Conservation (phyloP, 805 yeast species). For the Starmera amethionina region DNA sequence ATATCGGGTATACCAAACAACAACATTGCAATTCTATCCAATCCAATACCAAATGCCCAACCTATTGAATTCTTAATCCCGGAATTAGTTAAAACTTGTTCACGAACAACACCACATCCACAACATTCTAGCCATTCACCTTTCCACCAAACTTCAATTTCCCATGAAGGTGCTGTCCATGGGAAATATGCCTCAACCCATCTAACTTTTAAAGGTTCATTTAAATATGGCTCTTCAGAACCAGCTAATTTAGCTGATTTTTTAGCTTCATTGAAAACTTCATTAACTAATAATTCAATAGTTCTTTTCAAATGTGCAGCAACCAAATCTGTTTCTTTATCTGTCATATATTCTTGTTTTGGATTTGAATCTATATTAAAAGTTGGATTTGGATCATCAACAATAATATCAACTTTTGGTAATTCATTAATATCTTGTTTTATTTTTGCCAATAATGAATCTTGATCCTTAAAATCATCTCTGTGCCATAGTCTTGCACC, state of each 20-base stretch:
- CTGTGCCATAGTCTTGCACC: constrained; percentile 86
- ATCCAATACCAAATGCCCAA: constrained; percentile 97
- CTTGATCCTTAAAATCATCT: constrained; percentile 21
- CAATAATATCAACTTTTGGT: constrained; percentile 60
- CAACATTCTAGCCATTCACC: constrained; percentile 97
- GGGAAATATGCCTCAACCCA: constrained; percentile 97
- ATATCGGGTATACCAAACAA: constrained; percentile 94
- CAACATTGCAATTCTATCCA: constrained; percentile 93
- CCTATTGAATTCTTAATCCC: constrained; percentile 64
- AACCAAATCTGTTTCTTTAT: constrained; percentile 56
- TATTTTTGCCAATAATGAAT: constrained; percentile 33
- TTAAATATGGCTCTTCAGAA: constrained; percentile 44
- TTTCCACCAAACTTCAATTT: constrained; percentile 97
- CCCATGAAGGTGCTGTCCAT: constrained; percentile 98
- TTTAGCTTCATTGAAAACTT: constrained; percentile 68
- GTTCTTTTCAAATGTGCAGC: constrained; percentile 78
- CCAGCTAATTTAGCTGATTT: constrained; percentile 54
- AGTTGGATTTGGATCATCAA: constrained; percentile 62
- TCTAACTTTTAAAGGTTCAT: constrained; percentile 73
- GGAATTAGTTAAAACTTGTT: constrained; percentile 65
- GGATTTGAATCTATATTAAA: constrained; percentile 56
- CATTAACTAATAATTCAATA: constrained; percentile 70
- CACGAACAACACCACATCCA: constrained; percentile 88
- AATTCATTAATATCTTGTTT: constrained; percentile 51
- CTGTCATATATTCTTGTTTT: constrained; percentile 68